Percentiles rank a stretch among this genome's conserved stretches.
phyloP scores from a whole-genome alignment of 1,284 basidiomycete genomes.

The Apiotrichum gamsii region DNA sequence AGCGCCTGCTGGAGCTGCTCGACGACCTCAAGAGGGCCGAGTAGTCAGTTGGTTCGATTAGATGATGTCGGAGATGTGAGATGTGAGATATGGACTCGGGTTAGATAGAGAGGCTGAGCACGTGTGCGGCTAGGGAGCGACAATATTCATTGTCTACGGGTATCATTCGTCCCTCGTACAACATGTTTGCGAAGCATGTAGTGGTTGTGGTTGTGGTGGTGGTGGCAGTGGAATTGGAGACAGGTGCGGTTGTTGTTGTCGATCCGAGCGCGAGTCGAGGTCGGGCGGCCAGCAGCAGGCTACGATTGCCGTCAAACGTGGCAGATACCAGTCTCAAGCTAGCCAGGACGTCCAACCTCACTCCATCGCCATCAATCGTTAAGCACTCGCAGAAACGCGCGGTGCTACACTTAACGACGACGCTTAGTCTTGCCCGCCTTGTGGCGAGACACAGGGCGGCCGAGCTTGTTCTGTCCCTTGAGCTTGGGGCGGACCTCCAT shows the following conservation, averaged over 20 bases:
- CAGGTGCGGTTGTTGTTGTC: too few species aligned
- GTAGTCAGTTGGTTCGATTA: background rate
- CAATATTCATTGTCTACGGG: background rate
- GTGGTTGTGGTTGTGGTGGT: background rate
- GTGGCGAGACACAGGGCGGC: conserved; percentile 26
- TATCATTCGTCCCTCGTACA: conserved; percentile 2
- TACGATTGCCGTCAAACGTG: too few species aligned
- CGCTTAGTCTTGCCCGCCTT: conserved; percentile 37
- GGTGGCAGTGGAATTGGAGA: too few species aligned
- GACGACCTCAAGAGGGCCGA: conserved; percentile 46
- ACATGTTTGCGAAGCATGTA: background rate
- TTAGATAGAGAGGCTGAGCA: conserved; percentile 4
- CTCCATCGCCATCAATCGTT: too few species aligned
- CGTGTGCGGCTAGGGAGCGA: conserved; percentile 13
- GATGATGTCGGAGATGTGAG: too few species aligned
- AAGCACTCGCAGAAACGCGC: too few species aligned
- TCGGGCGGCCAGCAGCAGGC: too few species aligned
- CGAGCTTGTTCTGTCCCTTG: conserved; percentile 34
- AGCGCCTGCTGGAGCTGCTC: conserved; percentile 55
- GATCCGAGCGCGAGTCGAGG: too few species aligned
- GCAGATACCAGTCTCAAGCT: too few species aligned
- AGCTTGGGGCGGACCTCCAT: conserved; percentile 37
- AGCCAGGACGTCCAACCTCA: too few species aligned
- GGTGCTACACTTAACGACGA: conserved; percentile 13
- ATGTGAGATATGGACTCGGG: too few species aligned